Evolutionary conservation across 2,329 filamentous ascomycete species (phyloP), one percentile per base, ranked within the genome.

Genomic region (Colletotrichum phormii): DNA sequence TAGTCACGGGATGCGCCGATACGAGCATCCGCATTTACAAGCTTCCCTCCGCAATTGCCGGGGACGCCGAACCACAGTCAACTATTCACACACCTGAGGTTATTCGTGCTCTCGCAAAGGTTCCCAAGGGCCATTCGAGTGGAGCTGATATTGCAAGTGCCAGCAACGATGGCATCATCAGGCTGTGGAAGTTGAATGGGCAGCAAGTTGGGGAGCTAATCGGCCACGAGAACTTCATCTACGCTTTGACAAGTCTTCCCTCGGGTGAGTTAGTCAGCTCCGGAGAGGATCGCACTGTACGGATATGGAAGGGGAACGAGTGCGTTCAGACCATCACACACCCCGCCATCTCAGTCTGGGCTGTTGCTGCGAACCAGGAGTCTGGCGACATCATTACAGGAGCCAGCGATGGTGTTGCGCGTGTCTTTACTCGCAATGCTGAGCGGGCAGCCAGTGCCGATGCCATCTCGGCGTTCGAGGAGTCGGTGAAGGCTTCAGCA

Each of bases 241-340:
- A 99, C 82, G 93, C 94, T 7, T 84, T 99, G 15, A 88, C 93
- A 1, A 88, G 89, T 26, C 84, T 97, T 11, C 94, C 96, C 0
- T 92, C 93, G 0, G 96, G 96, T 6, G 95, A 98, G 79, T 86
- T 99, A 35, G 93, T 97, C 61, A 98, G 96, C 81, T 91, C 95
- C 2, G 95, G 95, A 22, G 97, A 99, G 82, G 97, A 99, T 82
- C 90, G 97, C n/a, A 98, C 97, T 0, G 90, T 97, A 42, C 90
- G 95, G 64, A 86, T 99, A 80, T 99, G 97, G 97, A 92, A 89
- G 76, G 94, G 93, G 57, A 89, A 86, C 15, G 88, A 95, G 69
- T 98, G 96, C 80, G 84, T 98, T 58, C 97, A 99, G 82, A 98
- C 96, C 51, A 98, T 99, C 75, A 98, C 96, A 1, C 95, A 98